phyloP scores from a whole-genome alignment of 192 early-diverging fungal species.

The Coemansia guatemalensis region DNA sequence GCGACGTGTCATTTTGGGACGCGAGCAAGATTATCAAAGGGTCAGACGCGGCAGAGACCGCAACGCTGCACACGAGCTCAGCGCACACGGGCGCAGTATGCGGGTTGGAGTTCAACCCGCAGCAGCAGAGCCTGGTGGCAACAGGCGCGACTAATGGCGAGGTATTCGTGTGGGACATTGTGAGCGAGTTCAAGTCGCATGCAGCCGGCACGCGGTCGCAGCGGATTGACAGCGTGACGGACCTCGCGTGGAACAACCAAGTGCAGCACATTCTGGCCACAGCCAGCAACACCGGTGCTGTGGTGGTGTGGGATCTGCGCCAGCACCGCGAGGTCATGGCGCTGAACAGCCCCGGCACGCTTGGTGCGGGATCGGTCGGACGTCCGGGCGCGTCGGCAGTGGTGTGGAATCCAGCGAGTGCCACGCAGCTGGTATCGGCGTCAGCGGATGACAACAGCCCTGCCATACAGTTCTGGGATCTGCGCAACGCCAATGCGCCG shows the following conservation, averaged over 20 bases:
- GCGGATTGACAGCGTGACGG: slow-evolving; percentile 85
- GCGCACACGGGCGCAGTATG: slow-evolving; percentile 87
- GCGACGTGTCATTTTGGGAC: slow-evolving; percentile 89
- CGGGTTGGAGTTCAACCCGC: slow-evolving; percentile 90
- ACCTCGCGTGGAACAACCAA: slow-evolving; percentile 90
- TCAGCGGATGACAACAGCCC: slow-evolving; percentile 92
- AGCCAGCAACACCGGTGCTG: slow-evolving; percentile 85
- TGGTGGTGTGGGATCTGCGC: slow-evolving; percentile 95
- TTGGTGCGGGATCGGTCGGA: slow-evolving; percentile 51
- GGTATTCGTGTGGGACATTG: slow-evolving; percentile 94
- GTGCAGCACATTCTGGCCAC: slow-evolving; percentile 92
- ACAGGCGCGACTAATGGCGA: slow-evolving; percentile 90
- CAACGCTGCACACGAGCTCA: slow-evolving; percentile 65
- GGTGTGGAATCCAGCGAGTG: slow-evolving; percentile 92
- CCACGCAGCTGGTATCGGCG: slow-evolving; percentile 91
- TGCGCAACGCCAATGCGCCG: slow-evolving; percentile 92
- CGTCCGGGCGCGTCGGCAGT: slow-evolving; percentile 78
- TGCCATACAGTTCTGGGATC: slow-evolving; percentile 90
- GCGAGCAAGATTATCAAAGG: slow-evolving; percentile 69
- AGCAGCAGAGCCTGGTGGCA: slow-evolving; percentile 83
- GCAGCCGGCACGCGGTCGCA: slow-evolving; percentile 82
- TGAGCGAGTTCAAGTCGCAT: slow-evolving; percentile 83
- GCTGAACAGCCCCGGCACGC: slow-evolving; percentile 60
- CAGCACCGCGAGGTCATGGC: slow-evolving; percentile 82
- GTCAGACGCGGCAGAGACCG: slow-evolving; percentile 50